phyloP scores from a whole-genome alignment of 2,329 filamentous ascomycete genomes.

The Cryphonectria carpinicola region DNA sequence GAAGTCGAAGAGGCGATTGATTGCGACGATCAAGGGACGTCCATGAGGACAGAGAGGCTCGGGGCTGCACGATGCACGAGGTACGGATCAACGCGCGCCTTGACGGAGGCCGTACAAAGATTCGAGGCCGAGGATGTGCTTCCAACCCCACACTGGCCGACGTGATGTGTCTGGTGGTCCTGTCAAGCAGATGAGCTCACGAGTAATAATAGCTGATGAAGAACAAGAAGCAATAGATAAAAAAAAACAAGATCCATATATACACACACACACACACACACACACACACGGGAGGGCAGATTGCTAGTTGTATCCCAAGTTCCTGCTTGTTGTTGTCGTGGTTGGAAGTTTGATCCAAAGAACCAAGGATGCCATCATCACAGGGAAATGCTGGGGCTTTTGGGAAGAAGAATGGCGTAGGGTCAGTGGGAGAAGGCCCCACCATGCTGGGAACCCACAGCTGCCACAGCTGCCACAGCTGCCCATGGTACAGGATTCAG shows the following conservation, averaged over 20 bases:
- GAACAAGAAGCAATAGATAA: neutral
- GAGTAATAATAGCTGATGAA: neutral
- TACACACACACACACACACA: neutral
- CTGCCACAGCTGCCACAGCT: neutral
- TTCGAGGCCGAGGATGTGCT: slow-evolving; percentile 1
- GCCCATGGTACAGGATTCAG: neutral
- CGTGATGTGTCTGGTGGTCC: slow-evolving; percentile 2
- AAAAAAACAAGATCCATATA: neutral
- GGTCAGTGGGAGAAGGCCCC: neutral
- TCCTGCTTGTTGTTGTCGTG: neutral
- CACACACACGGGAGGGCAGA: neutral
- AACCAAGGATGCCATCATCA: slow-evolving; percentile 16
- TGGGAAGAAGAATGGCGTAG: neutral
- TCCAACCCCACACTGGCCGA: neutral
- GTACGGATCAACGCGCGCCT: slow-evolving; percentile 16
- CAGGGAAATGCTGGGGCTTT: neutral
- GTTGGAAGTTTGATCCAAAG: neutral
- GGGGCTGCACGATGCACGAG: slow-evolving; percentile 12
- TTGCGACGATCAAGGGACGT: slow-evolving; percentile 11
- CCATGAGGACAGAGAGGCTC: slow-evolving; percentile 19
- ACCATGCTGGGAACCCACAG: neutral
- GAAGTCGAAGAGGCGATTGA: slow-evolving; percentile 8
- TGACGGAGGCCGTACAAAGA: slow-evolving; percentile 11
- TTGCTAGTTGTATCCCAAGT: neutral
- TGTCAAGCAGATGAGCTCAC: neutral